A percentile compares a stretch with the other conserved stretches of the same genome.
These are phyloP conservation scores for Falciphora oryzae DNA, from an alignment of 2,329 filamentous ascomycete genomes.

Conservation along the genomic window DNA sequence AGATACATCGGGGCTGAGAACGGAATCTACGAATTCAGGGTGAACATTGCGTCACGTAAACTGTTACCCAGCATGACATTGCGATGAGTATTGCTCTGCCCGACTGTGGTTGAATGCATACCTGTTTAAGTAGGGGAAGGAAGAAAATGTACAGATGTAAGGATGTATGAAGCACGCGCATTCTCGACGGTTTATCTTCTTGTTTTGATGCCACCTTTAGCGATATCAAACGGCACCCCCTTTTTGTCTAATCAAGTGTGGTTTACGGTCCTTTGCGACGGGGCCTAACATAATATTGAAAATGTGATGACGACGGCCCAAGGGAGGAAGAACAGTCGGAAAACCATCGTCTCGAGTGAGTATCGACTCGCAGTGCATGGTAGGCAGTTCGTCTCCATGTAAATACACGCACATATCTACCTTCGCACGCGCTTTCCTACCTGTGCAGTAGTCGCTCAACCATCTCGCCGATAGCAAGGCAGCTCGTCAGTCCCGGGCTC, in stretches of 20 bases:
- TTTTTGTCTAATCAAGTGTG: background rate
- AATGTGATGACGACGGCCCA: background rate
- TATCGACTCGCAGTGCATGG: too few species aligned
- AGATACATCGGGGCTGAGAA: slow-evolving; percentile 63
- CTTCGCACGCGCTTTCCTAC: slow-evolving; percentile 12
- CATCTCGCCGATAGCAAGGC: slow-evolving; percentile 76
- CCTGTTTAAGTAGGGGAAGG: background rate
- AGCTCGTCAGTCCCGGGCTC: slow-evolving; percentile 85
- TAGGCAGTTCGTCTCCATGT: too few species aligned
- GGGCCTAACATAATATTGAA: background rate
- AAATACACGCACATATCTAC: background rate
- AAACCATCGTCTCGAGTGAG: too few species aligned
- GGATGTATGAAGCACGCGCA: background rate
- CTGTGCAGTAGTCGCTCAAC: slow-evolving; percentile 52
- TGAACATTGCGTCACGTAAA: slow-evolving; percentile 59
- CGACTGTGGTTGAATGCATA: background rate
- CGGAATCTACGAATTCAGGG: slow-evolving; percentile 68
- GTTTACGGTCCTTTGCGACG: too few species aligned
- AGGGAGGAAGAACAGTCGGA: too few species aligned
- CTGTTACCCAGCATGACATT: slow-evolving; percentile 49
- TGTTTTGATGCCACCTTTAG: background rate
- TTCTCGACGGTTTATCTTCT: background rate
- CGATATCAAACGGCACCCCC: background rate
- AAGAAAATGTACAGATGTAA: background rate
- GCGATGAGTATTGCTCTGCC: slow-evolving; percentile 31